Evolutionary conservation across 805 yeast genomes (phyloP), one percentile per base, ranked within the genome.

Genomic region (Cyberlindnera meyerae): DNA sequence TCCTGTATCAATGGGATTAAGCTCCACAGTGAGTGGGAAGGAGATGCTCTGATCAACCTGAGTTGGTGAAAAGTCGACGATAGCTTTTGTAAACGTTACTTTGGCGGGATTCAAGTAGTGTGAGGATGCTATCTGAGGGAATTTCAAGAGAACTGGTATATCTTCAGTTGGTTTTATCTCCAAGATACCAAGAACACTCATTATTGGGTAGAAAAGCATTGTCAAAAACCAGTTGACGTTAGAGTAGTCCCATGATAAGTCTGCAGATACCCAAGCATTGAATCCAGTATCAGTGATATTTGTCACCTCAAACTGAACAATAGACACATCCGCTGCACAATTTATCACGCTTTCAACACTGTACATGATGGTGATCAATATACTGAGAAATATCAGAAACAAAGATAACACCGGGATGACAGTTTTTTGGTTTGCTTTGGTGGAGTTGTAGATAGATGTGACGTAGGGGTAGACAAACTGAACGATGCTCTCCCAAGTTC

Each of bases 171-270:
- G 39, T 2, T n/a, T 24, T 11, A 53, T 16, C 2, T 18, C 14
- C 2, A 42, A 34, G 2, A 11, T 12, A 2, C 49, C 49, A 13
- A 48, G 6, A 4, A 34, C 1, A 3, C 30, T 16, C 8, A 35
- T 17, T 3, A 38, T 6, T 0, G 51, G 45, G n/a, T 30, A 26
- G 37, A 33, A 40, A 5, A 48, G 8, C 1, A 16, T 8, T 22
- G 31, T 39, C 18, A 29, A 30, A 29, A 40, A 37, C 43, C 42
- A 41, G 14, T 31, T 13, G 6, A 44, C 34, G 6, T 33, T 27
- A 1, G 46, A 29, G 34, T 51, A 53, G 17, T 53, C 45, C 35
- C 49, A 43, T 8, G 32, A 24, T 17, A 51, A 18, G 1, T 42
- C 21, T 4, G 41, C 42, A 5, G 39, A 26, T 7, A 47, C 32